These are phyloP conservation scores for Psophocarpus tetragonolobus DNA, from an alignment of 306 rosid species.

Conservation along the genomic window DNA sequence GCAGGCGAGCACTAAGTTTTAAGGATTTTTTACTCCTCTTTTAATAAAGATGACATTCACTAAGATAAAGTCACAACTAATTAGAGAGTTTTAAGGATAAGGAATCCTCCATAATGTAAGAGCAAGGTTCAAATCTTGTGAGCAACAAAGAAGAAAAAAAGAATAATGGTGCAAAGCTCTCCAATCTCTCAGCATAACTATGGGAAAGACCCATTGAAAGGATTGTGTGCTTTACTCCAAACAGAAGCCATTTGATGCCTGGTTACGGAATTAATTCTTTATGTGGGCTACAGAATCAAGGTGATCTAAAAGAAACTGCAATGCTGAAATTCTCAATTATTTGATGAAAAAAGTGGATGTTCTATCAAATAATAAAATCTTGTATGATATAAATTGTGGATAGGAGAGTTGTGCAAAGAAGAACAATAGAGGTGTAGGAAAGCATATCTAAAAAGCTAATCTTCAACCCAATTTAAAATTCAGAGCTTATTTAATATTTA, in stretches of 20 bases:
- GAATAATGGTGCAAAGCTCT: neutral
- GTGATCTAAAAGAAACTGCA: neutral
- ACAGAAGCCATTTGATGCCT: neutral
- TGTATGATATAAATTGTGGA: neutral
- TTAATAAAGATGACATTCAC: neutral
- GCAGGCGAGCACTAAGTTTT: too few species aligned
- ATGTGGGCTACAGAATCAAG: neutral
- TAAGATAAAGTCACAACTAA: neutral
- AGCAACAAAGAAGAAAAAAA: neutral
- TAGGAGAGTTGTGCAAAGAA: neutral
- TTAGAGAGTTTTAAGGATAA: neutral
- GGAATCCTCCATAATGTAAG: neutral
- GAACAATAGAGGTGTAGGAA: neutral
- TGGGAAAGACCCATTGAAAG: neutral
- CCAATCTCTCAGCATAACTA: neutral
- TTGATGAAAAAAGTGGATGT: too few species aligned
- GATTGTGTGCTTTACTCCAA: neutral
- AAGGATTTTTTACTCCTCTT: neutral
- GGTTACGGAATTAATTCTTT: neutral
- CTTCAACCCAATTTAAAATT: neutral
- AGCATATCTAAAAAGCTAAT: slow-evolving; percentile 9
- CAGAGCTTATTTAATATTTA: too few species aligned
- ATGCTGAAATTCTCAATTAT: neutral
- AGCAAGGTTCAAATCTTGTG: neutral
- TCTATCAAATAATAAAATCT: neutral